A percentile compares a stretch with the other conserved stretches of the same genome.
Conservation (phyloP, 2,329 filamentous ascomycete genomes). For the Fusarium newnesense region DNA sequence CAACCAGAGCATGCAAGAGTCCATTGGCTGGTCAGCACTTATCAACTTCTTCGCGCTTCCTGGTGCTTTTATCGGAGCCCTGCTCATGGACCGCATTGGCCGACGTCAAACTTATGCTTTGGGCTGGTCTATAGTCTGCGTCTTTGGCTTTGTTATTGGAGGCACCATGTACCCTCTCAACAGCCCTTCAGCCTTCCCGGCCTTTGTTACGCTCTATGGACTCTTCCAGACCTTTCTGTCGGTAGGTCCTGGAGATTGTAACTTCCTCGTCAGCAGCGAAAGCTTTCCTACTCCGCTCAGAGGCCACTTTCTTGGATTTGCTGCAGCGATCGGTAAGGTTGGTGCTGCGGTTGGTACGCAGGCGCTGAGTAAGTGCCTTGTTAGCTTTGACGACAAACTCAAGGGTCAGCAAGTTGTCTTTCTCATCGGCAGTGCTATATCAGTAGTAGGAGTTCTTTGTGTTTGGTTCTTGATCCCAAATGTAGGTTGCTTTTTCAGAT, state of each 20-base stretch:
- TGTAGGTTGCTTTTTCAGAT: background rate
- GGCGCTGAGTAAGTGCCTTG: background rate
- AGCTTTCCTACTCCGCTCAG: background rate
- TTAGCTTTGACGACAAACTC: background rate
- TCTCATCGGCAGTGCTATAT: background rate
- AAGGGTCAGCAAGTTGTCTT: background rate
- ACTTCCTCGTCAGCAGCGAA: background rate
- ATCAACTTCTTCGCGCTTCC: background rate
- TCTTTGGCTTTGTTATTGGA: background rate
- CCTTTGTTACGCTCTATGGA: background rate
- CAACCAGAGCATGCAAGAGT: background rate
- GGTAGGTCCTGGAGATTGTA: background rate
- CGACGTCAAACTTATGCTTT: background rate
- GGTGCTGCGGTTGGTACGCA: background rate
- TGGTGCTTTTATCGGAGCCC: background rate
- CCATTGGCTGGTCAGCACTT: background rate
- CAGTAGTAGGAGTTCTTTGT: background rate
- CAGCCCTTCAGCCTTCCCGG: background rate
- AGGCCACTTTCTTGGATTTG: background rate
- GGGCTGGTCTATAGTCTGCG: background rate
- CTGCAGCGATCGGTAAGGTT: background rate
- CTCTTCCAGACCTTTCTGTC: background rate
- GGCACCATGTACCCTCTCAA: background rate
- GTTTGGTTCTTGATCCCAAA: slow-evolving; percentile 1
- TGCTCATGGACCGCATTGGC: background rate